Evolutionary conservation across 352 stramenopile genomes (phyloP), one percentile per base, ranked within the genome.

Genomic region (Phytophthora fragariae): DNA sequence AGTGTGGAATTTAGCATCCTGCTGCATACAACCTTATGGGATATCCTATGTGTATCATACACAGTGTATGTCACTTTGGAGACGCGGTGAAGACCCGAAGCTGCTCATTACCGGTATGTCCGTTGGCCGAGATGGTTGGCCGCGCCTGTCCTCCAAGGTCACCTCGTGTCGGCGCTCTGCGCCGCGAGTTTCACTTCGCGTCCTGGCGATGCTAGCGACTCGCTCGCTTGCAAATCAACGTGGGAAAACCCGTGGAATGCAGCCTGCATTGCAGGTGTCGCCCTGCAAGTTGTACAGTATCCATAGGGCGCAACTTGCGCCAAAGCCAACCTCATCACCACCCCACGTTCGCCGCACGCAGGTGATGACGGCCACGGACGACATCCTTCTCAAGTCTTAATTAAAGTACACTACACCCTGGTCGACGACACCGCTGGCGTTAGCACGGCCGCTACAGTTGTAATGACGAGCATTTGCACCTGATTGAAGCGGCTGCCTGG

Each of bases 111-210:
- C 19, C 19, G 19, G 27, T 29, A 29, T 29, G 27, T 31, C 27
- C 27, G 27, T 31, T 31, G 27, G n/a, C 7, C n/a, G 37, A 57
- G 31, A 10, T 71, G 49, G 71, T 75, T 75, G 67, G 67, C 33
- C 35, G 12, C 60, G 17, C 57, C 11, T 47, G 29, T 53, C 8
- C 37, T 46, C 37, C 37, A 14, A 46, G 54, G 65, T 37, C 64
- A 57, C 41, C 31, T 12, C 24, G 14, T 54, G 66, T 29, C 52
- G 58, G 39, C 19, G 50, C 58, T 68, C 50, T 73, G 44, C 37
- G 47, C 58, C 15, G 29, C 58, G 21, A 41, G 39, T 21, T 69
- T 70, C 56, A 65, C 53, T 62, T 56, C 1, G 24, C 56, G 56
- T 37, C 65, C 46, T 71, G 65, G 47, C 44, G 64, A 33, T 71